Percentiles rank a stretch among this genome's conserved stretches.
Conservation (phyloP, 805 yeast genomes). For the Lachancea mirantina region DNA sequence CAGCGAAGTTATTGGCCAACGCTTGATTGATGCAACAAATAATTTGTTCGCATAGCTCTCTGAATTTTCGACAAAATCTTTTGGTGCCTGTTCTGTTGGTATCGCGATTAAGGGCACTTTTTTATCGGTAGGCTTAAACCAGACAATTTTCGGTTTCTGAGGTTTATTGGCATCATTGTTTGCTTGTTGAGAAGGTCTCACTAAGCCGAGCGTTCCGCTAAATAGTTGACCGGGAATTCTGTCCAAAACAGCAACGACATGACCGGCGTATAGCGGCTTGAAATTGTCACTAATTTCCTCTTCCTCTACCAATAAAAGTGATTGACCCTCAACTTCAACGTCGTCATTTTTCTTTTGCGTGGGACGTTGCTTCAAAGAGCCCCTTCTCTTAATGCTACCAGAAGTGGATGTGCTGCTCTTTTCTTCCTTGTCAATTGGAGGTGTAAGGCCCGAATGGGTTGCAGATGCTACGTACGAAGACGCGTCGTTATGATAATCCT, state of each 20-base stretch:
- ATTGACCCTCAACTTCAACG: constrained; percentile 97
- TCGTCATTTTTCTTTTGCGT: constrained; percentile 97
- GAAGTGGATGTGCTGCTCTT: constrained; percentile 32
- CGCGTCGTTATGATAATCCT: constrained; percentile 77
- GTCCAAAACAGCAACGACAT: constrained; percentile 95
- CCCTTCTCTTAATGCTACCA: constrained; percentile 52
- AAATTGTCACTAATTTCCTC: constrained; percentile 90
- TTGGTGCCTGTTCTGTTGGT: constrained; percentile 97
- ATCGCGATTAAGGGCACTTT: constrained; percentile 96
- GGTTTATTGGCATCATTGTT: constrained; percentile 49
- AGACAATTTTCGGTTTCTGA: constrained; percentile 87
- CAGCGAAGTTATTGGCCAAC: constrained; percentile 98
- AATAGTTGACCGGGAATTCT: constrained; percentile 95
- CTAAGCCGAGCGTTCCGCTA: constrained; percentile 86
- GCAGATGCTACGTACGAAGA: constrained; percentile 39
- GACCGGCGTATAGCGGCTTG: constrained; percentile 95
- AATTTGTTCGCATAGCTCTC: constrained; percentile 72
- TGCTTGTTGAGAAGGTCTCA: constrained; percentile 92
- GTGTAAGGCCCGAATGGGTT: constrained; percentile 22
- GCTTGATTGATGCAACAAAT: constrained; percentile 90
- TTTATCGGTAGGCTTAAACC: constrained; percentile 98
- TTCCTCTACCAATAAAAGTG: constrained; percentile 83
- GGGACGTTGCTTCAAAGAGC: constrained; percentile 90
- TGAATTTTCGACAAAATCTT: constrained; percentile 88
- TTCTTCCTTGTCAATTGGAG: constrained; percentile 32